A percentile compares a stretch with the other conserved stretches of the same genome.
Evolutionary conservation across 495 filamentous ascomycete species (phyloP).

Genomic region (Lindgomyces ingoldianus): DNA sequence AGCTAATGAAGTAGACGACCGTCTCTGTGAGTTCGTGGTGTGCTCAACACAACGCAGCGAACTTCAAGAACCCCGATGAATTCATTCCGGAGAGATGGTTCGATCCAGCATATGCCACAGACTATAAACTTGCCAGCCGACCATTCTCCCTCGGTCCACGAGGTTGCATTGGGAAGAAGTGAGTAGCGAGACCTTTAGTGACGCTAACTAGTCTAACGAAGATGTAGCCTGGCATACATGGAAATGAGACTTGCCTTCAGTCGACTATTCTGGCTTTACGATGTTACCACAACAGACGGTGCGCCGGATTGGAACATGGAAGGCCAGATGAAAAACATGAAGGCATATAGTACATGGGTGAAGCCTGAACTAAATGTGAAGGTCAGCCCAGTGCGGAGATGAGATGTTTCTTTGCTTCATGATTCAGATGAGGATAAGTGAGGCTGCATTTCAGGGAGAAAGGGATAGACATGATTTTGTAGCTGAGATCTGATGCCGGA

Average conservation of each 20-base stretch:
- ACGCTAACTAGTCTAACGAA: neutral
- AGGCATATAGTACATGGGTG: conserved; percentile 32
- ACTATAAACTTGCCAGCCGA: conserved; percentile 26
- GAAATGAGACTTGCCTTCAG: conserved; percentile 51
- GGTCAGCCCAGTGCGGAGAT: conserved; percentile 10
- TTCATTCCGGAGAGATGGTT: conserved; percentile 35
- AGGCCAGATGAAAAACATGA: conserved; percentile 34
- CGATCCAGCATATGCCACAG: conserved; percentile 13
- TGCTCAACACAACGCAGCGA: conserved; percentile 25
- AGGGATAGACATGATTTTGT: too few species aligned
- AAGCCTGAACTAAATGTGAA: conserved; percentile 30
- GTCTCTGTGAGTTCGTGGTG: conserved; percentile 33
- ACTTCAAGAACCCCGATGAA: conserved; percentile 34
- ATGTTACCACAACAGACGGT: conserved; percentile 45
- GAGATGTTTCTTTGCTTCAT: neutral
- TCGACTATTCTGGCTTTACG: conserved; percentile 51
- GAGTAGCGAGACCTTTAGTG: neutral
- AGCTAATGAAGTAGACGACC: conserved; percentile 24
- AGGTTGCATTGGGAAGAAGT: conserved; percentile 36
- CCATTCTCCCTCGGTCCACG: conserved; percentile 36
- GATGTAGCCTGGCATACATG: conserved; percentile 48
- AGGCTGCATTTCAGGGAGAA: too few species aligned
- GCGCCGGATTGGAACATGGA: conserved; percentile 43
- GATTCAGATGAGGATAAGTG: too few species aligned
- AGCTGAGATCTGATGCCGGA: too few species aligned